Percentiles rank a stretch among this genome's conserved stretches.
Conservation (phyloP, 495 filamentous ascomycete genomes). For the Xylaria venustula region DNA sequence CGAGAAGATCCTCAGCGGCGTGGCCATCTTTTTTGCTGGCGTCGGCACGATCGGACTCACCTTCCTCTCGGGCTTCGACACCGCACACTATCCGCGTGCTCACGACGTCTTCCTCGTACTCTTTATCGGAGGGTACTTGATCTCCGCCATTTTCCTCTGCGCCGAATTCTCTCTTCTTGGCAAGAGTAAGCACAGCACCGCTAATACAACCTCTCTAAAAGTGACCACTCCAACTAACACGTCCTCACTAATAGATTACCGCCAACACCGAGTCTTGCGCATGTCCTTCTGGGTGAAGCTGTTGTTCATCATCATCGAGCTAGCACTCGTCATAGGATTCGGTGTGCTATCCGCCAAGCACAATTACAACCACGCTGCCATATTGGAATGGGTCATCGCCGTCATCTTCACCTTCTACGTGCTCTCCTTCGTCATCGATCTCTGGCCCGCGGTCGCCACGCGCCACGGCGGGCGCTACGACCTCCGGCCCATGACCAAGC, state of each 20-base stretch:
- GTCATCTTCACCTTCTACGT: slow-evolving; percentile 90
- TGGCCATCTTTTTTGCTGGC: slow-evolving; percentile 71
- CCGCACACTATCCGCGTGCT: slow-evolving; percentile 56
- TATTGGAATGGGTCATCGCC: slow-evolving; percentile 76
- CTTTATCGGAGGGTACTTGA: slow-evolving; percentile 81
- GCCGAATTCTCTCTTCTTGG: slow-evolving; percentile 84
- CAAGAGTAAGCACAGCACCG: slow-evolving; percentile 44
- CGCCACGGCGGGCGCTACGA: slow-evolving; percentile 17
- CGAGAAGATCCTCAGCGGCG: slow-evolving; percentile 68
- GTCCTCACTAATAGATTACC: slow-evolving; percentile 51
- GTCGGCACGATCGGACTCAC: slow-evolving; percentile 78
- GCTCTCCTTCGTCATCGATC: slow-evolving; percentile 83
- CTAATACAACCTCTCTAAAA: background rate
- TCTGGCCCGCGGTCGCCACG: slow-evolving; percentile 67
- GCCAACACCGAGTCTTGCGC: slow-evolving; percentile 68
- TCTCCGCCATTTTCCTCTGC: slow-evolving; percentile 82
- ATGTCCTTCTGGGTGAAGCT: slow-evolving; percentile 81
- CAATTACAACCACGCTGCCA: slow-evolving; percentile 54
- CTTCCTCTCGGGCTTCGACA: slow-evolving; percentile 82
- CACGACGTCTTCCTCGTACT: slow-evolving; percentile 79
- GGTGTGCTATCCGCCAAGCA: slow-evolving; percentile 39
- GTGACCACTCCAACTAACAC: background rate
- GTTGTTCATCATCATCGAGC: slow-evolving; percentile 73
- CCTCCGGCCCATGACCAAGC: slow-evolving; percentile 12
- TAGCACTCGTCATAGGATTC: slow-evolving; percentile 70